phyloP scores from a whole-genome alignment of 345 rosid species.

The Lumnitzera littorea region DNA sequence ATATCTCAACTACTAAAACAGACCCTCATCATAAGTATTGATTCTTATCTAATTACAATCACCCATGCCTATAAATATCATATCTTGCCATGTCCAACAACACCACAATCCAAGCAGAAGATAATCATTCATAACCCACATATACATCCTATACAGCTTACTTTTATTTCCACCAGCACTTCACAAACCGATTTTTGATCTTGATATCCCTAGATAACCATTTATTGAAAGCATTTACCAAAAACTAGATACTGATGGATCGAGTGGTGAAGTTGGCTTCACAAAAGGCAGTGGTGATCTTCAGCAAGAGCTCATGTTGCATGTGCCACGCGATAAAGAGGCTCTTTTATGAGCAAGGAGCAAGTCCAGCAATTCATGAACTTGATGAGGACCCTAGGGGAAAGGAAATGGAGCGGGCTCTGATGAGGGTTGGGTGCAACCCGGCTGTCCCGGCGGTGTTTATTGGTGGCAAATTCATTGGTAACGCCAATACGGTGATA shows the following conservation, averaged over 20 bases:
- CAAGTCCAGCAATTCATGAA: background rate
- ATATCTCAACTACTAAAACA: too few species aligned
- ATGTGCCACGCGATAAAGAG: slow-evolving; percentile 1
- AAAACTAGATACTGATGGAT: background rate
- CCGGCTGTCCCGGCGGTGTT: background rate
- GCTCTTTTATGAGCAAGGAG: slow-evolving; percentile 1
- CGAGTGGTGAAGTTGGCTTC: background rate
- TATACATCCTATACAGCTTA: too few species aligned
- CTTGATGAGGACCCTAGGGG: slow-evolving; percentile 1
- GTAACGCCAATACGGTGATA: background rate
- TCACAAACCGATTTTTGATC: too few species aligned
- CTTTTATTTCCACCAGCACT: too few species aligned
- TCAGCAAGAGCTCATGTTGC: slow-evolving; percentile 5
- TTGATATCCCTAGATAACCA: too few species aligned
- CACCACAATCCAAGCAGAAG: too few species aligned
- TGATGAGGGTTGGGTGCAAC: slow-evolving; percentile 1
- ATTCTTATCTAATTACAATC: too few species aligned
- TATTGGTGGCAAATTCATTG: background rate
- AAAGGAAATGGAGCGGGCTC: slow-evolving; percentile 1
- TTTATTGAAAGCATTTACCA: too few species aligned
- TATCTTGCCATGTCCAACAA: too few species aligned
- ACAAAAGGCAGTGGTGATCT: slow-evolving; percentile 1
- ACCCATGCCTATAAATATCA: too few species aligned
- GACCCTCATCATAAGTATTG: too few species aligned
- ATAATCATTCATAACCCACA: too few species aligned